Base-by-base conservation (phyloP, 352 stramenopile genomes). In the Peronosclerospora sorghi region DNA sequence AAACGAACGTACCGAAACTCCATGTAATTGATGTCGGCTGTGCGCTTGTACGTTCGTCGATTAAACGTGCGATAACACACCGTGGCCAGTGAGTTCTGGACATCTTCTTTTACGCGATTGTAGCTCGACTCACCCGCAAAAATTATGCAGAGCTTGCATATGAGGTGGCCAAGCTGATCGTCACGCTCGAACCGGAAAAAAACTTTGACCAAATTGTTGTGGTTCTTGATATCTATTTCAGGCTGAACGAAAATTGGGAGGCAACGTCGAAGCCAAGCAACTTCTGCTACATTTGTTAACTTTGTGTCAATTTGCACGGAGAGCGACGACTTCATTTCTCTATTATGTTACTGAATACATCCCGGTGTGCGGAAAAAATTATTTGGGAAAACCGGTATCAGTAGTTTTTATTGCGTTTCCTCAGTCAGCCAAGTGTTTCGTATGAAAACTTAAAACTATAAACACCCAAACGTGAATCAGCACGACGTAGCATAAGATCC, bases 21-120 rank as follows among this genome's bases (percentile, higher is more conserved):
- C 65, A 93, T 84, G 61, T 89, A 89, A 59, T 93, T 88, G 57
- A 93, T 93, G 55, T 93, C 80, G 13, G 80, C 80, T 36, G 80
- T 93, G 47, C 80, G 75, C 62, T 90, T 87, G 65, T 88, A 89
- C 7, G 75, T 87, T 28, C 69, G 62, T 37, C 80, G 77, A 45
- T 89, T 93, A 57, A 86, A 93, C 14, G 77, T 86, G 53, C 80
- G 75, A 49, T 90, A 90, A 30, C 74, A 69, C 13, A 89, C 45
- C 48, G 80, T 93, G 20, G 76, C 80, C 32, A 88, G 44, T 26
- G 54, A 61, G 59, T 93, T 93, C 58, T 89, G 67, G n/a, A 68
- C 51, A 37, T 75, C 56, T 35, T 83, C 68, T 27, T 74, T 62
- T 20, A 73, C 43, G 58, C 74, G 73, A 41, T 93, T 93, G 68